phyloP scores from a whole-genome alignment of 352 stramenopile genomes.

The Globisporangium rhizosaccharum region DNA sequence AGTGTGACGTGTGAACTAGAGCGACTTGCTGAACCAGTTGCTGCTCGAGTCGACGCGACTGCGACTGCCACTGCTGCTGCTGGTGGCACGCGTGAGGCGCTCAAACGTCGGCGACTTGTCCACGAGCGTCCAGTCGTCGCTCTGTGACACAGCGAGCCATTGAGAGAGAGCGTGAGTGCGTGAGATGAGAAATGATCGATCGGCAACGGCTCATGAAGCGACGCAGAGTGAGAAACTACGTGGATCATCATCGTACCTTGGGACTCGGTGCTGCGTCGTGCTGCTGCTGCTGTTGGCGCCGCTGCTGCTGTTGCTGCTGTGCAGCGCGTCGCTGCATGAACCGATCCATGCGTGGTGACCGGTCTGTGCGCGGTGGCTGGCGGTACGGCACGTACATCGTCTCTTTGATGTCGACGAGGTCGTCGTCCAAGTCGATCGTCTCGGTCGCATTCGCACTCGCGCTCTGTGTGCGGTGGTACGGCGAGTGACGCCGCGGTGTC shows the following conservation, averaged over 20 bases:
- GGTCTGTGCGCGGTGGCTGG: slow-evolving; percentile 16
- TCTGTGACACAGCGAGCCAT: slow-evolving; percentile 11
- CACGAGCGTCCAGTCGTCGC: slow-evolving; percentile 71
- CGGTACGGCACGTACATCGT: slow-evolving; percentile 54
- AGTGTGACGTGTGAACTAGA: neutral
- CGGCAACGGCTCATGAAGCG: no score
- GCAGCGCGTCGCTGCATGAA: slow-evolving; percentile 15
- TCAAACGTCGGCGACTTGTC: slow-evolving; percentile 78
- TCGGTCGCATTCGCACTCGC: slow-evolving; percentile 39
- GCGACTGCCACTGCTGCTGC: slow-evolving; percentile 21
- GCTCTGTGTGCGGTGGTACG: slow-evolving; percentile 44
- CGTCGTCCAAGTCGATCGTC: slow-evolving; percentile 39
- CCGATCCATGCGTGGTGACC: slow-evolving; percentile 22
- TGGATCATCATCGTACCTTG: slow-evolving; percentile 23
- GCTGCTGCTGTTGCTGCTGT: slow-evolving; percentile 23
- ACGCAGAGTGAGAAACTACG: neutral
- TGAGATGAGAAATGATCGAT: neutral
- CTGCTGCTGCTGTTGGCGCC: slow-evolving; percentile 5
- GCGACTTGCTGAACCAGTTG: slow-evolving; percentile 37
- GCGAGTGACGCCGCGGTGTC: slow-evolving; percentile 11
- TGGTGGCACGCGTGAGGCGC: slow-evolving; percentile 16
- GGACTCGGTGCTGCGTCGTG: slow-evolving; percentile 33
- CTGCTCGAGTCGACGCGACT: slow-evolving; percentile 23
- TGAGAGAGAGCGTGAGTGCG: neutral
- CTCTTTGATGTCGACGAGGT: slow-evolving; percentile 42